Conservation (phyloP, 2,329 filamentous ascomycete species). For the Ophiostoma ips region DNA sequence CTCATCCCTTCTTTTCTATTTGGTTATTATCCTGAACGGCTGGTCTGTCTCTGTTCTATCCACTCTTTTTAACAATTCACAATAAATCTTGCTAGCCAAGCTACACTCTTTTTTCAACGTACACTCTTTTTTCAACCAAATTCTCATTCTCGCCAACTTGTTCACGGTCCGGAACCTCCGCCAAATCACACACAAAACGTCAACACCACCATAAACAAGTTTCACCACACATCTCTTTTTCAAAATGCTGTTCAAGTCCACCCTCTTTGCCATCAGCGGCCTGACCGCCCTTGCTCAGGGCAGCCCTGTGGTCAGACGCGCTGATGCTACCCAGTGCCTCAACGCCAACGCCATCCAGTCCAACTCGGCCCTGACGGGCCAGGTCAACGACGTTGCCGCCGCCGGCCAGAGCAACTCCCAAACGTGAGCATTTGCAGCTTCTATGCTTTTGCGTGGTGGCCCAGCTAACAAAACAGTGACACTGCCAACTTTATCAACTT, state of each 20-base stretch:
- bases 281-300: conserved; percentile 32
- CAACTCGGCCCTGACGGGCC: conserved; percentile 34
- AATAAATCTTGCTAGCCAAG: conserved; percentile 12
- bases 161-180: conserved; percentile 36
- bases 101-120: conserved; percentile 2
- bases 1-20: conserved; percentile 22
- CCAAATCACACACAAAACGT: too few relatives aligned
- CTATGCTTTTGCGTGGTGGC: neutral
- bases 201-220: too few relatives aligned
- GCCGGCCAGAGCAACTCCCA: conserved; percentile 37
- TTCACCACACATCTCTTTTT: conserved; percentile 9
- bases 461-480: conserved; percentile 28
- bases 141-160: neutral
- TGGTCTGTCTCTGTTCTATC: conserved; percentile 30
- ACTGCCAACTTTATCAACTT: conserved; percentile 52
- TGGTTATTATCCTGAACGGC: conserved; percentile 30
- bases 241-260: conserved; percentile 39
- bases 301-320: conserved; percentile 23
- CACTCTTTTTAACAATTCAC: neutral
- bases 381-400: conserved; percentile 25
- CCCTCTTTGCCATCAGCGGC: conserved; percentile 35
- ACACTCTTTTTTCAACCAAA: conserved; percentile 1
- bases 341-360: conserved; percentile 32
- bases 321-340: conserved; percentile 24
- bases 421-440: conserved; percentile 27